Evolutionary conservation across 2,329 filamentous ascomycete species (phyloP), one percentile per base, ranked within the genome.

Genomic region (Eutypa lata): DNA sequence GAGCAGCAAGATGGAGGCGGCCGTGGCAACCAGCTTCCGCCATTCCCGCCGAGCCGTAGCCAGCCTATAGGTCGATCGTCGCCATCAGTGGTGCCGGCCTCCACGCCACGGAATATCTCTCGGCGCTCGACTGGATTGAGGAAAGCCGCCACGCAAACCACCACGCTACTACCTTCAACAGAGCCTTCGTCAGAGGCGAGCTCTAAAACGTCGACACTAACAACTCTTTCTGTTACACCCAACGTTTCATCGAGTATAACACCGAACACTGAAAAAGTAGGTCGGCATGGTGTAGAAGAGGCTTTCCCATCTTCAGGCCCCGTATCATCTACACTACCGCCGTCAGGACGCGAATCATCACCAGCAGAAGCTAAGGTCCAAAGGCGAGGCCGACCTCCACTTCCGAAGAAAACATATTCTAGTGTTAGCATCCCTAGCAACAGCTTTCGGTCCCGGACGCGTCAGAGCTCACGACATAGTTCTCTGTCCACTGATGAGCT

Each of bases 401-500:
- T 62, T 13, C 52, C 62, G 3, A 65, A 58, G 35, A 71, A 67
- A 44, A 62, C 61, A 2, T 53, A 53, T 42, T 56, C 56, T 26
- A 53, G 52, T 10, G n/a, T 16, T 6, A 45, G 16, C 7, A 5
- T 45, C 14, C 57, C 63, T 6, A 53, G 59, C 16, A 62, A 67
- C 24, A 65, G 53, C 43, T 44, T 63, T 18, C 62, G 63, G 51
- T 64, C 64, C 22, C 60, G 61, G 4, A 54, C 58, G 50, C 60
- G 45, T 54, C 60, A 43, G 48, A 62, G 11, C 28, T 55, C 26
- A 58, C 65, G 48, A 54, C 64, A 59, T n/a, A 71, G 68, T 26
- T 76, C 73, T 0, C 66, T 72, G 14, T 81, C 79, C 13, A 73
- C 76, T 0, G 78, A 82, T 57, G 79, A 82, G 55, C 60, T 81